A percentile compares a stretch with the other conserved stretches of the same genome.
phyloP scores from a whole-genome alignment of 176 grass and related monocot genomes.

The Aegilops umbellulata region DNA sequence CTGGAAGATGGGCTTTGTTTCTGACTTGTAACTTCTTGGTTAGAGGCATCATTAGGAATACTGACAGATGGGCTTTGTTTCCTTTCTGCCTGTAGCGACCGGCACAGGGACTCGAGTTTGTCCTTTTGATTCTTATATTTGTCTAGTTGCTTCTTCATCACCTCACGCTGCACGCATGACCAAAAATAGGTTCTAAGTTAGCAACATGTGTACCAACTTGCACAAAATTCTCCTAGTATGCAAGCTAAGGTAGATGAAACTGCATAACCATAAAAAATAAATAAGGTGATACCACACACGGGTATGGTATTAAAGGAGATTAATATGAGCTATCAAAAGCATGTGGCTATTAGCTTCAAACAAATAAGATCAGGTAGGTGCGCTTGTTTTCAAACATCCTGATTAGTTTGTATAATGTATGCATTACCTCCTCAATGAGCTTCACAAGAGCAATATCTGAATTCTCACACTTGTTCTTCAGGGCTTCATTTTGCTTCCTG shows the following conservation, averaged over 20 bases:
- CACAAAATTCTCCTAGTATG: not conserved
- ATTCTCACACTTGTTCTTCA: slow-evolving; percentile 91
- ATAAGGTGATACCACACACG: not conserved
- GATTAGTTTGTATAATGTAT: slow-evolving; percentile 16
- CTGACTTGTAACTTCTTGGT: slow-evolving; percentile 24
- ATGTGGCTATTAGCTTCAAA: not conserved
- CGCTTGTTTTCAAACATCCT: not conserved
- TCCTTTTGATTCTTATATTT: slow-evolving; percentile 95
- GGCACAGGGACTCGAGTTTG: slow-evolving; percentile 91
- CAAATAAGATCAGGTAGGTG: not conserved
- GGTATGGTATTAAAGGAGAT: not conserved
- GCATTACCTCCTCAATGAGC: slow-evolving; percentile 88
- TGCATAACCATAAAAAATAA: not conserved
- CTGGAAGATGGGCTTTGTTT: slow-evolving; percentile 10
- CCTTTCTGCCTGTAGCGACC: slow-evolving; percentile 82
- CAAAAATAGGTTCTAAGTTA: slow-evolving; percentile 16
- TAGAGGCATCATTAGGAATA: slow-evolving; percentile 19
- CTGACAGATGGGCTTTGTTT: slow-evolving; percentile 37
- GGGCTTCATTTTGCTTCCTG: slow-evolving; percentile 77
- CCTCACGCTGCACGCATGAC: slow-evolving; percentile 53
- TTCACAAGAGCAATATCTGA: slow-evolving; percentile 91
- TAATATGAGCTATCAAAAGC: not conserved
- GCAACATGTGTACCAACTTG: not conserved
- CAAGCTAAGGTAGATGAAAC: not conserved
- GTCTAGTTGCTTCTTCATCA: slow-evolving; percentile 85